Base-by-base conservation (phyloP, 1,284 basidiomycete species). In the Ceratobasidium sp. region DNA sequence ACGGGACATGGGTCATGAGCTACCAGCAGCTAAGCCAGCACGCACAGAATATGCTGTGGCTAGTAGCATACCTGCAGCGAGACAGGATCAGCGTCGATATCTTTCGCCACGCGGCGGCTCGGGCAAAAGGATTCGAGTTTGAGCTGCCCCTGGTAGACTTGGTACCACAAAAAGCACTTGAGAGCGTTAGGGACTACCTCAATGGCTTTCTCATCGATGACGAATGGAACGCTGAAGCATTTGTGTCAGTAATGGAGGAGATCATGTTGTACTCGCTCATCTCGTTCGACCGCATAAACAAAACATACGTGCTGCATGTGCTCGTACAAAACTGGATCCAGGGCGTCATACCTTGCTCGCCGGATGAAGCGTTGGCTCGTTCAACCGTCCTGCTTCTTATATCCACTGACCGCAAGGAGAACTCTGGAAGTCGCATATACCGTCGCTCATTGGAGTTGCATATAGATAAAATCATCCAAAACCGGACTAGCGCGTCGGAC, bases 1-100 rank as follows among this genome's bases (percentile, higher is more conserved):
- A 67, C 21, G 52, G 48, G 4, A 30, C 71, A 1, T 55, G 61
- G 50, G 28, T 23, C 18, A 23, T 65, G 36, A 61, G 60, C 36
- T 67, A 72, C 41, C 14, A 64, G 9, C 32, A 26, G 16, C 41
- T 72, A 12, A 26, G 10, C 6, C 23, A 55, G 9, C 28, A 14
- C 3, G 23, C 61, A 1, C 4, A 30, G 14, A 18, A 45, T 36
- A 30, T 58, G 36, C 62, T 64, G 0, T 55, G 45, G 43, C 43
- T 64, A 16, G 3, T 64, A n/a, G 28, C 61, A n/a, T 52, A 48
- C n/a, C 45, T 64, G 1, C 43, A 64, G 23, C 61, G 45, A 5
- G 61, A 64, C 26, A 18, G 46, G 16, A 64, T 64, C 32, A 36
- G 12, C 0, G 5, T 36, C 21, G 30, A 34, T 26, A 36, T 52